Percentiles rank a stretch among this genome's conserved stretches.
phyloP scores from a whole-genome alignment of 192 early-diverging fungal species.

The Dimargaris cristalligena region DNA sequence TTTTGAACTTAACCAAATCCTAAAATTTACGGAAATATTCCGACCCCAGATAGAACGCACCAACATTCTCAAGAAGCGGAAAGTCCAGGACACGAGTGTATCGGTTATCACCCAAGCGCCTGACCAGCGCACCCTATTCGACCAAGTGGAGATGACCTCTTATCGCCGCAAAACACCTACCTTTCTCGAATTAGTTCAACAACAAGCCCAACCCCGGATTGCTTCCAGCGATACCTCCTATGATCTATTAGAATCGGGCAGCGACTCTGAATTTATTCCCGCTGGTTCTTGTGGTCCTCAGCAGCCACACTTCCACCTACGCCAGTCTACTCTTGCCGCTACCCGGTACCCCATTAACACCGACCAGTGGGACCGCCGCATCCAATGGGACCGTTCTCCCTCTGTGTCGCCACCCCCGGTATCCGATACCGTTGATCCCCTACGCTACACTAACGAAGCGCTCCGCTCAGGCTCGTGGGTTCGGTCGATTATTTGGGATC shows the following conservation, averaged over 20 bases:
- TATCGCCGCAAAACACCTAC: background rate
- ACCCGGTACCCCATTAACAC: background rate
- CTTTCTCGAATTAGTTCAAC: background rate
- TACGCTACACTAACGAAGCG: conserved; percentile 32
- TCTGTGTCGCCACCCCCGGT: background rate
- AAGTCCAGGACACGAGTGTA: too few species aligned
- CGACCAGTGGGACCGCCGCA: conserved; percentile 5
- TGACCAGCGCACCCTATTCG: background rate
- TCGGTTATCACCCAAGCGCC: too few species aligned
- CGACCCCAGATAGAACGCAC: background rate
- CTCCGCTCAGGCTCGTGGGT: conserved; percentile 56
- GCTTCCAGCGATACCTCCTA: background rate
- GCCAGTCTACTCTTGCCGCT: background rate
- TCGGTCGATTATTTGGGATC: conserved; percentile 67
- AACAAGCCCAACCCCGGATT: background rate
- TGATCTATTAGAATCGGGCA: background rate
- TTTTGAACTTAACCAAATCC: conserved; percentile 37
- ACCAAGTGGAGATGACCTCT: background rate
- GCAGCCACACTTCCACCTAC: background rate
- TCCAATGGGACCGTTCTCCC: background rate
- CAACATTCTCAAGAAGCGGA: conserved; percentile 6
- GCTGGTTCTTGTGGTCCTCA: too few species aligned
- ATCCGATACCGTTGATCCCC: conserved; percentile 5
- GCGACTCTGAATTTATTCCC: background rate
- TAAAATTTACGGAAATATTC: conserved; percentile 48